These are phyloP conservation scores for Amborella trichopoda DNA, from an alignment of 164 flowering plant species.

Conservation along the genomic window DNA sequence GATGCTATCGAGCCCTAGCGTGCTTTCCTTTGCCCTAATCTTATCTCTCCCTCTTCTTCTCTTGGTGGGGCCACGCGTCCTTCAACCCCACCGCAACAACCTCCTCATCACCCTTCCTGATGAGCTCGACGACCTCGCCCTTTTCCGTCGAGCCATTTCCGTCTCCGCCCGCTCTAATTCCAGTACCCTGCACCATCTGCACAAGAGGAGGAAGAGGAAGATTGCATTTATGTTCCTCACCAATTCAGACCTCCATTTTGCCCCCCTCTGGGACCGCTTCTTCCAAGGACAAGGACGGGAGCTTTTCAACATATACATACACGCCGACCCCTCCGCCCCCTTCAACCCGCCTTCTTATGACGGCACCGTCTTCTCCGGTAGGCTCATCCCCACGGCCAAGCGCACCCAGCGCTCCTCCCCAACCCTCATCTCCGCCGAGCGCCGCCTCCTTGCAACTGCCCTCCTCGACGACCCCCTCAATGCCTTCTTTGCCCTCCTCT, in stretches of 20 bases:
- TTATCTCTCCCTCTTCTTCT: slow-evolving; percentile 49
- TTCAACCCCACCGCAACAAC: slow-evolving; percentile 23
- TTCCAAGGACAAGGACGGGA: slow-evolving; percentile 18
- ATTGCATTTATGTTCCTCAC: slow-evolving; percentile 88
- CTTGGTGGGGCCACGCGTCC: slow-evolving; percentile 36
- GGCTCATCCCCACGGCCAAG: slow-evolving; percentile 38
- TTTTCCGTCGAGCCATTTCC: slow-evolving; percentile 50
- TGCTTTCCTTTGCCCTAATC: slow-evolving; percentile 34
- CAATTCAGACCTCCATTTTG: slow-evolving; percentile 59
- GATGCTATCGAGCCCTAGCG: slow-evolving; percentile 32
- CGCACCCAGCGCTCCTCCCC: slow-evolving; percentile 74
- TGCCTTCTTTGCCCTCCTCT: slow-evolving; percentile 60
- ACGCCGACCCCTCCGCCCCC: slow-evolving; percentile 62
- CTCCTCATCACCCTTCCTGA: slow-evolving; percentile 44
- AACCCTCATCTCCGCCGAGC: slow-evolving; percentile 72
- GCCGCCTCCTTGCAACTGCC: slow-evolving; percentile 79
- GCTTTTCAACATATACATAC: slow-evolving; percentile 72
- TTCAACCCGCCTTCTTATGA: slow-evolving; percentile 23
- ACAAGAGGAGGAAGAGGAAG: slow-evolving; percentile 23
- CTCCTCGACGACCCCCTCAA: slow-evolving; percentile 71
- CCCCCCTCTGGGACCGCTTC: slow-evolving; percentile 78
- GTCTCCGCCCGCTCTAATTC: slow-evolving; percentile 11
- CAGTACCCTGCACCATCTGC: slow-evolving; percentile 2
- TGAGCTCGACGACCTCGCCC: slow-evolving; percentile 66
- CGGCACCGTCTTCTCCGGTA: slow-evolving; percentile 31